These are phyloP conservation scores for Acanthochlamys bracteata DNA, from an alignment of 106 monocot species.

Conservation along the genomic window DNA sequence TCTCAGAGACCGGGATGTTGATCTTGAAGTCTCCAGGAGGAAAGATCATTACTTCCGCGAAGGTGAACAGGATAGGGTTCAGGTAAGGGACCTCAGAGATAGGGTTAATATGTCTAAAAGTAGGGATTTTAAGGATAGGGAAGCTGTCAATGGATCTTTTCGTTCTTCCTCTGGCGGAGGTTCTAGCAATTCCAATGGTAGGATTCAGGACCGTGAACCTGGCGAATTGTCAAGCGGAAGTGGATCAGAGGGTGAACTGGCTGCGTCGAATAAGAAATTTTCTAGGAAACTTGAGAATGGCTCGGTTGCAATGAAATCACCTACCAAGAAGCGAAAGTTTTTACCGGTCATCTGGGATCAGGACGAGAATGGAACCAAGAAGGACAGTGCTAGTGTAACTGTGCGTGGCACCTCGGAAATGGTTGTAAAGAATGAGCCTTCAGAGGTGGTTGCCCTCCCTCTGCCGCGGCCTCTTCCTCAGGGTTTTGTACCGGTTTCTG, in stretches of 20 bases:
- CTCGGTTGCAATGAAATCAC: not conserved
- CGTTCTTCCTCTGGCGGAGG: slow-evolving; percentile 1
- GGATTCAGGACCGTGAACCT: slow-evolving; percentile 32
- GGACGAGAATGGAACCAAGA: slow-evolving; percentile 16
- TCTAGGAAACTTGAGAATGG: not conserved
- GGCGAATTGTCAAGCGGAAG: slow-evolving; percentile 50
- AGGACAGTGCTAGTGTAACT: slow-evolving; percentile 4
- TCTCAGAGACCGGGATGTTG: slow-evolving; percentile 21
- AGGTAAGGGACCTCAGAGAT: slow-evolving; percentile 16
- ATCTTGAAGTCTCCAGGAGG: slow-evolving; percentile 35
- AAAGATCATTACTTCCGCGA: slow-evolving; percentile 20
- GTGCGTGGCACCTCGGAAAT: not conserved
- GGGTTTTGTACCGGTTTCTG: slow-evolving; percentile 13
- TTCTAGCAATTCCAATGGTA: slow-evolving; percentile 10
- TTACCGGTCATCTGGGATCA: slow-evolving; percentile 52
- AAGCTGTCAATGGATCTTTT: slow-evolving; percentile 19
- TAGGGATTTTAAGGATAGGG: slow-evolving; percentile 23
- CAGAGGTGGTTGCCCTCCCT: slow-evolving; percentile 12
- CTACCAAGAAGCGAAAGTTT: slow-evolving; percentile 50
- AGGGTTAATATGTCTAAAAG: slow-evolving; percentile 1
- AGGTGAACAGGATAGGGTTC: slow-evolving; percentile 8
- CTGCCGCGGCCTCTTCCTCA: slow-evolving; percentile 32
- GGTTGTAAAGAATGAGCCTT: not conserved
- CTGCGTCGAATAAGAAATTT: slow-evolving; percentile 6
- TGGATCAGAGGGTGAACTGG: slow-evolving; percentile 20